These are phyloP conservation scores for Penicillium herquei DNA, from an alignment of 495 filamentous ascomycete genomes.

Conservation along the genomic window DNA sequence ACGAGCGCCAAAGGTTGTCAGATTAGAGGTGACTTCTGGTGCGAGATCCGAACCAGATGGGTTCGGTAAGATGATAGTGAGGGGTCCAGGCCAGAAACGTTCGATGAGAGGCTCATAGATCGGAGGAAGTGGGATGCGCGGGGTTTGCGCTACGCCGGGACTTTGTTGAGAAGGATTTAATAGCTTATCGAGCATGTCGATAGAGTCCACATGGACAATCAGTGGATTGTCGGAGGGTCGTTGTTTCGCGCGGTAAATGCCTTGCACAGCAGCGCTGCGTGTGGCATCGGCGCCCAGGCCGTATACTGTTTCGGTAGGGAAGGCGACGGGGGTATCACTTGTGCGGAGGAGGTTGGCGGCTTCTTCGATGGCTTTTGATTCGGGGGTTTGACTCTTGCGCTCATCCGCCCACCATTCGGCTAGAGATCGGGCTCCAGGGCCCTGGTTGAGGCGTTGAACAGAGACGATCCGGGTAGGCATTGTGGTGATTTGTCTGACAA, in stretches of 20 bases:
- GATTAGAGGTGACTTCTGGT: constrained; percentile 80
- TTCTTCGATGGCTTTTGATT: constrained; percentile 39
- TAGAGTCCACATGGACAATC: constrained; percentile 85
- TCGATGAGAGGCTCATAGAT: constrained; percentile 82
- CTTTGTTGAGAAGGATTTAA: constrained; percentile 39
- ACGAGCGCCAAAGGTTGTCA: constrained; percentile 82
- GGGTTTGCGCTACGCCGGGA: constrained; percentile 24
- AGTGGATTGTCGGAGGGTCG: constrained; percentile 91
- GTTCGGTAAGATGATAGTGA: constrained; percentile 88
- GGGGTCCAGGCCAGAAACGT: constrained; percentile 89
- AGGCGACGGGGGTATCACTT: constrained; percentile 77
- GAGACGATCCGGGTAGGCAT: constrained; percentile 41
- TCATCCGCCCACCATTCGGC: constrained; percentile 49
- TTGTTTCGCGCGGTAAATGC: constrained; percentile 88
- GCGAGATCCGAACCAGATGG: constrained; percentile 68
- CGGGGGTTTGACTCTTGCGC: constrained; percentile 32
- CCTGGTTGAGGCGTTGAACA: constrained; percentile 42
- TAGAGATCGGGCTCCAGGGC: constrained; percentile 37
- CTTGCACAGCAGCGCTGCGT: constrained; percentile 74
- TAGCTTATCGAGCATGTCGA: constrained; percentile 71
- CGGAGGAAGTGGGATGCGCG: constrained; percentile 58
- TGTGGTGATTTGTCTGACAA: constrained; percentile 26
- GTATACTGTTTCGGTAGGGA: constrained; percentile 98
- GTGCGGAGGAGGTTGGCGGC: constrained; percentile 62
- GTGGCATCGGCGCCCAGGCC: constrained; percentile 95